A percentile compares a stretch with the other conserved stretches of the same genome.
Evolutionary conservation across 805 yeast genomes (phyloP).

Genomic region (Blastobotrys muscicola): DNA sequence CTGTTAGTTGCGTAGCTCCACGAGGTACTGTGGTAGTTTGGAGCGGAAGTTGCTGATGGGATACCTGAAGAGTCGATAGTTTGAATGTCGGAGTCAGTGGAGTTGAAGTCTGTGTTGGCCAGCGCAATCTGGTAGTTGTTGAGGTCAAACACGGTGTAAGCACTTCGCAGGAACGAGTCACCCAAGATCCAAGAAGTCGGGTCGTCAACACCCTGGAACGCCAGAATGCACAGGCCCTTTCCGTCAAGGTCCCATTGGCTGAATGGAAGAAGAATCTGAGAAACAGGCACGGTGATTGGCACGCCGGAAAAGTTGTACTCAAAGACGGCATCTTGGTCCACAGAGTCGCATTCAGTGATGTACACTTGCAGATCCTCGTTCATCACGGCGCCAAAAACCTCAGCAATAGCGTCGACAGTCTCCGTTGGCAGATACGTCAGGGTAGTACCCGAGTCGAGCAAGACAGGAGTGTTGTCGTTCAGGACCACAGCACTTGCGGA

Average conservation of each 20-base stretch:
- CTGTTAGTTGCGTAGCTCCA: no score
- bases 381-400: slow-evolving; percentile 6
- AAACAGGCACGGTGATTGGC: slow-evolving; percentile 17
- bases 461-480: slow-evolving; percentile 27
- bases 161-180: slow-evolving; percentile 42
- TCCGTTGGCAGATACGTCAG: slow-evolving; percentile 38
- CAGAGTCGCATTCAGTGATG: slow-evolving; percentile 4
- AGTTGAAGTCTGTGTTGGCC: no score
- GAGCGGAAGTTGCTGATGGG: no score
- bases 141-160: slow-evolving; percentile 46
- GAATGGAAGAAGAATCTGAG: slow-evolving; percentile 14
- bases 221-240: no score
- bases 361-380: slow-evolving; percentile 2
- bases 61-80: no score
- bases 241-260: no score
- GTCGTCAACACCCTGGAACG: not conserved
- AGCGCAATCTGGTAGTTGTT: no score
- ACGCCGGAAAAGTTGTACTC: slow-evolving; percentile 17
- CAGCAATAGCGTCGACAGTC: slow-evolving; percentile 16
- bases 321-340: slow-evolving; percentile 2
- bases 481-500: slow-evolving; percentile 1
- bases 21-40: no score
- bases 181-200: slow-evolving; percentile 34
- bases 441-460: slow-evolving; percentile 52
- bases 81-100: no score